Evolutionary conservation across 176 grass and related monocot genomes (phyloP).

Genomic region (Avena eriantha): DNA sequence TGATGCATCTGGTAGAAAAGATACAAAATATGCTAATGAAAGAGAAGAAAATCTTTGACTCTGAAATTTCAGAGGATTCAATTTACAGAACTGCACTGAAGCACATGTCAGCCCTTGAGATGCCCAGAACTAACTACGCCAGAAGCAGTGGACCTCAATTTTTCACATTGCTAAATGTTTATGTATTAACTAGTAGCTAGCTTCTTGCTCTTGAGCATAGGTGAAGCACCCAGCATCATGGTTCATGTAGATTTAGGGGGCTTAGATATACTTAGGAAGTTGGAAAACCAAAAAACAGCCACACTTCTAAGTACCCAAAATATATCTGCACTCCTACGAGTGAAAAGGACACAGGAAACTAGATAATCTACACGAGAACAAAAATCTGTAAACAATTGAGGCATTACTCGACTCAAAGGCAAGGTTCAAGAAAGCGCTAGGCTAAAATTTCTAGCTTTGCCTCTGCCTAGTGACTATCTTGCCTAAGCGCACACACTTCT

Average conservation of each 20-base stretch:
- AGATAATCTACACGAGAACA: background rate
- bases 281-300: background rate
- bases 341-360: slow-evolving; percentile 20
- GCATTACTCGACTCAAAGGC: too few relatives aligned
- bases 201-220: slow-evolving; percentile 1
- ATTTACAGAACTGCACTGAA: background rate
- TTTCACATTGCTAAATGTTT: background rate
- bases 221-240: background rate
- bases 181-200: slow-evolving; percentile 1
- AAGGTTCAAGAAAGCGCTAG: too few relatives aligned
- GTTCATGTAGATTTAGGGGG: background rate
- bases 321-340: background rate
- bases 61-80: background rate
- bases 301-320: background rate
- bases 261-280: background rate
- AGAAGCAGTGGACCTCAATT: background rate
- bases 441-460: background rate
- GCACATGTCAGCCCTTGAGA: slow-evolving; percentile 12
- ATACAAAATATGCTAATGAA: slow-evolving; percentile 19
- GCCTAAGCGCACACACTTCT: background rate
- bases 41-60: background rate
- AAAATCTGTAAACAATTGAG: too few relatives aligned
- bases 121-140: background rate
- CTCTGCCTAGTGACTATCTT: background rate
- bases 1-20: background rate